Percentiles rank a stretch among this genome's conserved stretches.
phyloP scores from a whole-genome alignment of 2,329 filamentous ascomycete species.

The Ophiocordyceps robertsii region DNA sequence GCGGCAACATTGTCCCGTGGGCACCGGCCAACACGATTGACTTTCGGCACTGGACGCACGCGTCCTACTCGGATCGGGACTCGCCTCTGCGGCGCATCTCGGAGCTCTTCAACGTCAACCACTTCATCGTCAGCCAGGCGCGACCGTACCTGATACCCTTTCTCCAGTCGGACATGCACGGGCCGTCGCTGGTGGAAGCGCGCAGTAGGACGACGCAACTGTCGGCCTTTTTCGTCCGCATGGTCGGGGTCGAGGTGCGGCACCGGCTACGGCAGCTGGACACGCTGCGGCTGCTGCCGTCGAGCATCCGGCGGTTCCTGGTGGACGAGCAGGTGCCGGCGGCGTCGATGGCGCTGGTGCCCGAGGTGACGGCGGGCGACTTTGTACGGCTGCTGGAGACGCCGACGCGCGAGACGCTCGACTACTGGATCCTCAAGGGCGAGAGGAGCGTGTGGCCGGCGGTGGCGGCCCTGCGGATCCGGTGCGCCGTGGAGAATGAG shows the following conservation, averaged over 20 bases:
- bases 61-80: conserved; percentile 51
- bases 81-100: conserved; percentile 56
- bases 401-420: conserved; percentile 59
- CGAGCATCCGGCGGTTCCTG: conserved; percentile 58
- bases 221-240: conserved; percentile 46
- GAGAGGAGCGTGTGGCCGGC: conserved; percentile 88
- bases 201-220: conserved; percentile 44
- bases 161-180: conserved; percentile 66
- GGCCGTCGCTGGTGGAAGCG: conserved; percentile 49
- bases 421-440: conserved; percentile 75
- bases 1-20: conserved; percentile 63
- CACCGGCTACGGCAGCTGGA: conserved; percentile 75
- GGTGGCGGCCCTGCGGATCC: conserved; percentile 64
- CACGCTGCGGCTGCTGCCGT: conserved; percentile 58
- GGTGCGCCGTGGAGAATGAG: conserved; percentile 78
- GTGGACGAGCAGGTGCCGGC: conserved; percentile 74
- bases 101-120: conserved; percentile 84
- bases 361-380: conserved; percentile 59
- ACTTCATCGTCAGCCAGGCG: conserved; percentile 89
- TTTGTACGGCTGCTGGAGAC: conserved; percentile 72
- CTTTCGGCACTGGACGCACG: conserved; percentile 56
- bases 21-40: conserved; percentile 45
- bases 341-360: conserved; percentile 67
- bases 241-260: conserved; percentile 63
- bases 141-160: conserved; percentile 83